Evolutionary conservation across 2,329 filamentous ascomycete genomes (phyloP), one percentile per base, ranked within the genome.

Genomic region (Esteya vermicola): DNA sequence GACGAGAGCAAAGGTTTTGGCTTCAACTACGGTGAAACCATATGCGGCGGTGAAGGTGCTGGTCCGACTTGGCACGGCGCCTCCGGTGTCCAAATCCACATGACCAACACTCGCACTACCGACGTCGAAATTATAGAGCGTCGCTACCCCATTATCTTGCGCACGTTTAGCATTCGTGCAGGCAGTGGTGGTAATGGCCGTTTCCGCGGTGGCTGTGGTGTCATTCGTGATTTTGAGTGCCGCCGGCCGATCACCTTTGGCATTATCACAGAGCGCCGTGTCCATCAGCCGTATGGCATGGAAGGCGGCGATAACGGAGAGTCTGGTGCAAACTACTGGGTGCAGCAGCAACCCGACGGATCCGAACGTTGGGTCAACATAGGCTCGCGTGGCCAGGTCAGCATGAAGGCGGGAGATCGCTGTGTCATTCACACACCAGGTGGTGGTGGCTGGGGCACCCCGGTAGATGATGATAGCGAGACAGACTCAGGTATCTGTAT

Each of bases 21-120:
- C 0, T 89, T 89, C 53, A 83, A 82, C 8, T 89, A 89, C 62
- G 88, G 89, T 55, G 84, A 89, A 57, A 89, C 83, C 6, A 86
- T 91, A 45, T 78, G 79, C 0, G 83, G 84, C 26, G 84, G 84
- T 0, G 75, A 70, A 25, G 83, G 82, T 19, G 84, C 82, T 0
- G 82, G 82, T 0, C 70, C 77, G 0, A 65, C 66, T 9, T 88
- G 82, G 82, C 65, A 79, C 43, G 83, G 83, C 22, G 78, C 80
- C 8, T 74, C 65, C 36, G 82, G 80, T 19, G 80, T 86, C n/a
- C 81, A 89, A 53, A 80, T 74, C 2, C 81, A 89, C 58, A 86
- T 86, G 81, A 89, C 83, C 6, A 91, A 89, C 55, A 89, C 82
- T 4, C 70, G 81, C 12, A 89, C 88, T 51, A 88, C 83, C 0